These are phyloP conservation scores for Houttuynia cordata DNA, from an alignment of 164 flowering plant species.

Conservation along the genomic window DNA sequence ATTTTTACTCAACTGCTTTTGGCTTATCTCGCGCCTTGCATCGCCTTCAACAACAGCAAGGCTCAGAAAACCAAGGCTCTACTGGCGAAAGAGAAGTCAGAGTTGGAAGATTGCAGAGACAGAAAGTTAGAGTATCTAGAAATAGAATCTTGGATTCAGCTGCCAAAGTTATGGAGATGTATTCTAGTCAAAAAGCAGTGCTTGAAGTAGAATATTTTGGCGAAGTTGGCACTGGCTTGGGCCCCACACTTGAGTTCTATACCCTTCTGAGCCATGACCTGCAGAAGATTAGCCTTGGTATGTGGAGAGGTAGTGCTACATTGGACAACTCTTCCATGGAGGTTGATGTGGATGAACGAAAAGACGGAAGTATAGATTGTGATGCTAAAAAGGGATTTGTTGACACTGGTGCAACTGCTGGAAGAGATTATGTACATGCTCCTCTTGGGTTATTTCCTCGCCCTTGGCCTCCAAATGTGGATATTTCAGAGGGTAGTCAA, in stretches of 20 bases:
- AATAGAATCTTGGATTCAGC: slow-evolving; percentile 94
- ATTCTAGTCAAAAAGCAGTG: slow-evolving; percentile 91
- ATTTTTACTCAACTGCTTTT: slow-evolving; percentile 96
- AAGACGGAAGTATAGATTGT: slow-evolving; percentile 20
- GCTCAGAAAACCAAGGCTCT: slow-evolving; percentile 73
- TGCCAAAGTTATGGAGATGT: slow-evolving; percentile 97
- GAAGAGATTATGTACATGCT: slow-evolving; percentile 43
- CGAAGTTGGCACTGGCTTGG: slow-evolving; percentile 97
- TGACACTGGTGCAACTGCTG: slow-evolving; percentile 15
- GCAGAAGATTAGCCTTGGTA: slow-evolving; percentile 57
- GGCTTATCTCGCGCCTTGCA: slow-evolving; percentile 87
- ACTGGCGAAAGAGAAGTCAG: slow-evolving; percentile 79
- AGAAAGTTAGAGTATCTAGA: slow-evolving; percentile 93
- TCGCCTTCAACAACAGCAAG: slow-evolving; percentile 93
- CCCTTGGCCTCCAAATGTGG: slow-evolving; percentile 76
- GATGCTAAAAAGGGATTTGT: slow-evolving; percentile 10
- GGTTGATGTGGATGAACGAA: slow-evolving; percentile 38
- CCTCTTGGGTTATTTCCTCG: slow-evolving; percentile 96
- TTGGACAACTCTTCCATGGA: slow-evolving; percentile 44
- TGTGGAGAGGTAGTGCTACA: slow-evolving; percentile 76
- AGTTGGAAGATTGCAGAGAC: slow-evolving; percentile 83
- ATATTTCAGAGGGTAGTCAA: slow-evolving; percentile 60
- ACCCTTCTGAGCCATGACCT: slow-evolving; percentile 89
- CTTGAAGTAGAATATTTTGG: slow-evolving; percentile 99
- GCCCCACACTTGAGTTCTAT: slow-evolving; percentile 95